A percentile compares a stretch with the other conserved stretches of the same genome.
Evolutionary conservation across 2,329 filamentous ascomycete species (phyloP).

Genomic region (Aurifilum marmelostoma): DNA sequence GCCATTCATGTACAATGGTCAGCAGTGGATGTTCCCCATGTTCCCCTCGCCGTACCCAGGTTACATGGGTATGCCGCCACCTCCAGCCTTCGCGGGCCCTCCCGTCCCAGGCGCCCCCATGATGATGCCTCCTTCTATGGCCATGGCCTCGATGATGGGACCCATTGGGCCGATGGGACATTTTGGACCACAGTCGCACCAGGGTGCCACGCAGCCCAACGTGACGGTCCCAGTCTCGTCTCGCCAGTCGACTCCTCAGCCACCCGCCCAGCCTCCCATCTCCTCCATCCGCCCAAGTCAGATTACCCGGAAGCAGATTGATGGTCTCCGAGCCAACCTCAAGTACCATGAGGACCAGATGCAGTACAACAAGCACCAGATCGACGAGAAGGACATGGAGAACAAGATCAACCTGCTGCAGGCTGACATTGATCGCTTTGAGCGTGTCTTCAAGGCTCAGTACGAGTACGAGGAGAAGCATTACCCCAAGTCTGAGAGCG

Average conservation of each 20-base stretch:
- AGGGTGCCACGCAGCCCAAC: constrained; percentile 11
- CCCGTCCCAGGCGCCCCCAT: constrained; percentile 30
- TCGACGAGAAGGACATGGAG: constrained; percentile 59
- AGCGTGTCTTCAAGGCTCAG: constrained; percentile 50
- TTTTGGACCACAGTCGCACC: constrained; percentile 3
- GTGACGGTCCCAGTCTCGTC: constrained; percentile 27
- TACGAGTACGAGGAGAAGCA: constrained; percentile 49
- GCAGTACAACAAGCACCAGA: constrained; percentile 64
- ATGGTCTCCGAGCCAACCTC: constrained; percentile 54
- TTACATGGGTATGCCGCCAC: constrained; percentile 30
- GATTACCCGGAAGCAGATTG: constrained; percentile 63
- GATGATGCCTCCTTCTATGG: constrained; percentile 32
- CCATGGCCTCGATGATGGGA: constrained; percentile 31
- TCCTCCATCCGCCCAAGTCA: constrained; percentile 65
- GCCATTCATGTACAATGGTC: constrained; percentile 50
- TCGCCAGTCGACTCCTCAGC: constrained; percentile 32
- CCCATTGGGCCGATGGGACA: constrained; percentile 19
- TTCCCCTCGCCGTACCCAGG: constrained; percentile 30
- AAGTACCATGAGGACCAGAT: constrained; percentile 62
- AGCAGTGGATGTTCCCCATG: constrained; percentile 48
- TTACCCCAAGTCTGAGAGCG: constrained; percentile 43
- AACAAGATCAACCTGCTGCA: constrained; percentile 48
- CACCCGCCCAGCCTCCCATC: constrained; percentile 46
- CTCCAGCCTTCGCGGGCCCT: constrained; percentile 28
- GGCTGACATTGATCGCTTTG: constrained; percentile 46